These are phyloP conservation scores for Eucalyptus pauciflora DNA, from an alignment of 345 rosid genomes.

Conservation along the genomic window DNA sequence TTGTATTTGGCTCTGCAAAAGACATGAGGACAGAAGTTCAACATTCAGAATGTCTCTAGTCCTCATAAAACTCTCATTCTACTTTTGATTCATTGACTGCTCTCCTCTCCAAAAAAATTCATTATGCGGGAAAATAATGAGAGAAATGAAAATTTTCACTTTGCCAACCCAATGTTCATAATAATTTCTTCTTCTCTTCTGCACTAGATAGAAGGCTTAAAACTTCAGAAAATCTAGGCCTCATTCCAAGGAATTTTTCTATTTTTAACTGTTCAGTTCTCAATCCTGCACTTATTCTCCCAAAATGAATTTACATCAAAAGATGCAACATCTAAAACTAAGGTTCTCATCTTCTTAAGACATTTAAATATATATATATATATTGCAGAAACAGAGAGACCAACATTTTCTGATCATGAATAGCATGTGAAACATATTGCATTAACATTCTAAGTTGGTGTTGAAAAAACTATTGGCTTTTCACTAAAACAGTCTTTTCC, in stretches of 20 bases:
- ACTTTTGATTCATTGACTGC: not conserved
- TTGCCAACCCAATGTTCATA: not conserved
- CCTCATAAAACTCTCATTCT: not conserved
- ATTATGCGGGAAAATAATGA: not conserved
- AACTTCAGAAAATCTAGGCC: not conserved
- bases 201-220: not conserved
- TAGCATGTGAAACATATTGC: not conserved
- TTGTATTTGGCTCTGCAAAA: not conserved
- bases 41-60: not conserved
- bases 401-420: not conserved
- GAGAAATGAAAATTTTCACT: not conserved
- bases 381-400: not conserved
- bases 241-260: not conserved
- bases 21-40: not conserved
- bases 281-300: not conserved
- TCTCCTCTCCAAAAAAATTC: not conserved
- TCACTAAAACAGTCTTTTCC: not conserved
- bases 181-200: not conserved
- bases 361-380: not conserved
- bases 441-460: not conserved
- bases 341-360: not conserved
- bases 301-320: not conserved
- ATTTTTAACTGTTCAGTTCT: not conserved
- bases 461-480: not conserved
- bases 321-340: not conserved